Base-by-base conservation (phyloP, 176 grass and related monocot species). In the Tillandsia leiboldiana region DNA sequence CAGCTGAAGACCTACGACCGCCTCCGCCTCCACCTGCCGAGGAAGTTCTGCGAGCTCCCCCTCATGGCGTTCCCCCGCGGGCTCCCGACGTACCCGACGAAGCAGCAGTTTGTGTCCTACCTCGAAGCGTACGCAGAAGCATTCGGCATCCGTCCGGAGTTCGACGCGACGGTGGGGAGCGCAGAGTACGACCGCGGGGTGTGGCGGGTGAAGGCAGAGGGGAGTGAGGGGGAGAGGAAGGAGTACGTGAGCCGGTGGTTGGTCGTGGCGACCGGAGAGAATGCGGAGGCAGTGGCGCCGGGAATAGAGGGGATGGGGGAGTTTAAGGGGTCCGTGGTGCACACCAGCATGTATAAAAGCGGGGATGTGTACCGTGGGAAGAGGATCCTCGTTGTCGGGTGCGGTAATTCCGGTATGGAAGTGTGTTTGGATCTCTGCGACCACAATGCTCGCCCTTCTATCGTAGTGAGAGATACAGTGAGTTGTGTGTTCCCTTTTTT, bases 1-100 rank as follows among this genome's bases (percentile, higher is more conserved):
- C 78, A 63, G 65, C 70, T 23, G 13, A 72, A 57, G 51, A 68
- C 78, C 53, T 74, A 81, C 78, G 79, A 81, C 72, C 79, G 79
- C 28, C 72, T 81, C 53, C 28, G 72, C 57, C 79, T 81, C 56
- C 79, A 81, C 73, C 79, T 81, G 0, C 73, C 79, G 15, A 75
- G 64, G 67, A 23, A 63, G 3, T 70, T 75, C 72, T 81, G 72
- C 72, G 11, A 74, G 73, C 79, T 81, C 65, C 79, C 79, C 0
- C 63, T 65, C 9, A 75, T 81, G 71, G 65, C 79, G 17, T 70
- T 75, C 58, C 72, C 79, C 0, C 47, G 11, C 2, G 9, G 14
- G 48, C 67, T 70, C 79, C 79, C 79, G 2, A 73, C 66, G 57
- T 81, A 75, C 65, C 71, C 73, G 42, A 73, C 51, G 11, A 81